A percentile compares a stretch with the other conserved stretches of the same genome.
These are phyloP conservation scores for Pilaira anomala DNA, from an alignment of 192 early-diverging fungal species.

Conservation along the genomic window DNA sequence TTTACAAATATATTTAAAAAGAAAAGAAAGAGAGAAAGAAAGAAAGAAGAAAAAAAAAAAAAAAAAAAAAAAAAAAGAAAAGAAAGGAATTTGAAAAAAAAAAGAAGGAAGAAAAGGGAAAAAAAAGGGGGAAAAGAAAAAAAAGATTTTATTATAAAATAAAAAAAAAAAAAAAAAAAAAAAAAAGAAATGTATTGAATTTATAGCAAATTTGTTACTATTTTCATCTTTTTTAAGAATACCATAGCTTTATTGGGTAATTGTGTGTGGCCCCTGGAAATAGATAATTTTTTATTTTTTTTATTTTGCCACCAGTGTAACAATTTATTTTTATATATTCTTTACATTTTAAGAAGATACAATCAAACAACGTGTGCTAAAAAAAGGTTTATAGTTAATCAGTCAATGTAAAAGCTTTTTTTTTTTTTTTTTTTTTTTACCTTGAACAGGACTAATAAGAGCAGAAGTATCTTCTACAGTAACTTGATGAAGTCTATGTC, in stretches of 20 bases:
- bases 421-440: background rate
- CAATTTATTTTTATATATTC: constrained; percentile 21
- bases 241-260: no score
- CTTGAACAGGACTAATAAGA: constrained; percentile 14
- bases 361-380: constrained; percentile 8
- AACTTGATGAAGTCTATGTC: background rate
- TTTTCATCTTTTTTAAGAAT: constrained; percentile 12
- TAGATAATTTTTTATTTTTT: constrained; percentile 3
- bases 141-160: constrained; percentile 6
- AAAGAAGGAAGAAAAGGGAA: constrained; percentile 12
- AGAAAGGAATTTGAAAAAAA: constrained; percentile 1
- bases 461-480: background rate
- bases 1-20: background rate
- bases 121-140: constrained; percentile 6
- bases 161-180: constrained; percentile 9
- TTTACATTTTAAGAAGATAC: constrained; percentile 8
- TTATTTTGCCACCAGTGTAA: constrained; percentile 29
- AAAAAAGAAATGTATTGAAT: no score
- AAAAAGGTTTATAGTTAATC: background rate
- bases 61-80: constrained; percentile 3
- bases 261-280: constrained; percentile 10
- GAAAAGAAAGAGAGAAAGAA: background rate
- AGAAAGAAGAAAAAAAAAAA: background rate
- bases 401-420: background rate
- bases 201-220: constrained; percentile 19